Evolutionary conservation across 129 eudicot species (phyloP), one percentile per base, ranked within the genome.

Genomic region (Lonicera japonica): DNA sequence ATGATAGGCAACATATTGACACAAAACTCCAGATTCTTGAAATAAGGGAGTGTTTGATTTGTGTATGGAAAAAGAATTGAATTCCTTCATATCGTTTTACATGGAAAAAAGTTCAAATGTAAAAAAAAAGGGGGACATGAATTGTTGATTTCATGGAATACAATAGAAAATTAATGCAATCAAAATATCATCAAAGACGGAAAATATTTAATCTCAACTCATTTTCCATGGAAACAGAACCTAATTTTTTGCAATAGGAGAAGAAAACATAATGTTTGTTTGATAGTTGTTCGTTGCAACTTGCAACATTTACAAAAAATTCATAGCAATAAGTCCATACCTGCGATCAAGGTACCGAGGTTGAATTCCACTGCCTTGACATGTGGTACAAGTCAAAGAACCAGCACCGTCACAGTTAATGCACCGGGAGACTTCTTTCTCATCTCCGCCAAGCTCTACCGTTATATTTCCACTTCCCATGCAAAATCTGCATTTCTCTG

Each of bases 331-430:
- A 11, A 66, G 54, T 4, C 14, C 54, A 38, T 80, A 87, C 96
- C 98, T 92, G 70, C 96, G 95, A 56, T 92, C 98, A 78, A 92
- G 98, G 73, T 92, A 92, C 19, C 98, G 82, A 61, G 98, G 98
- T 72, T 92, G 98, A 67, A 92, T 88, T 22, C 98, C 91, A 56
- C 82, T 76, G 73, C 98, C 96, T 80, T 92, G 98, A 72, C 98
- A 92, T 23, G 98, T 92, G 67, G 98, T 92, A 80, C 98, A 92
- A 11, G 98, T 88, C 70, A 92, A 75, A 41, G 88, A 66, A 59
- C 98, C 98, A 57, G 63, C 86, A 20, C 98, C 98, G 38, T 88
- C 98, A 61, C 96, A 92, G 34, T 92, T 92, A 19, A 92, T 92
- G 96, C 98, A 92, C 46, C 63, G 60, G 0, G 98, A 92, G 47